Conservation (phyloP, 352 stramenopile genomes). For the Globisporangium parvum region DNA sequence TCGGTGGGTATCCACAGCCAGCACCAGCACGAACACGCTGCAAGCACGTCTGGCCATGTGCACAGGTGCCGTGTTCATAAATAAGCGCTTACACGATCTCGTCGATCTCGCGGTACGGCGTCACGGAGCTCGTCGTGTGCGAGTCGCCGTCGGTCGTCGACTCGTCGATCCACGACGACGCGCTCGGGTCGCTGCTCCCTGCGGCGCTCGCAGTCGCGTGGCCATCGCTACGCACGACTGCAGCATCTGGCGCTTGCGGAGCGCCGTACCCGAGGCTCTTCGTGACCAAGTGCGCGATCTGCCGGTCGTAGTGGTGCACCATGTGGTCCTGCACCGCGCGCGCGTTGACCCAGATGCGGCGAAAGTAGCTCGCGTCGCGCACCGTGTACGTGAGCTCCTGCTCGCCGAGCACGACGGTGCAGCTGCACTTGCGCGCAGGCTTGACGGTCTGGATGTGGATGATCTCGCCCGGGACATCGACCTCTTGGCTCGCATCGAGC, state of each 20-base stretch:
- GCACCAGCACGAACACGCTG: neutral
- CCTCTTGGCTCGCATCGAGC: conserved; percentile 41
- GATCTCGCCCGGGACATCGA: conserved; percentile 68
- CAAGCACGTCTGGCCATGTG: neutral
- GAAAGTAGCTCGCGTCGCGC: conserved; percentile 61
- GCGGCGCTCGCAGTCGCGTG: neutral
- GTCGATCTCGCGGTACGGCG: conserved; percentile 29
- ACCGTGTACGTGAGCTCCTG: conserved; percentile 69
- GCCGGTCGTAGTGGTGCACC: conserved; percentile 79
- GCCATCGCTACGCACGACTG: neutral
- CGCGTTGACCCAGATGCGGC: conserved; percentile 56
- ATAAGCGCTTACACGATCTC: conserved; percentile 21
- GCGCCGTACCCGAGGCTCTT: conserved; percentile 45
- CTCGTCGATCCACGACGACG: conserved; percentile 27
- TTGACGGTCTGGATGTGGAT: conserved; percentile 61
- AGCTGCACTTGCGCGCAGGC: conserved; percentile 49
- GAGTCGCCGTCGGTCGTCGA: conserved; percentile 9
- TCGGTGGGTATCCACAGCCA: no score
- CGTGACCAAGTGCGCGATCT: conserved; percentile 48
- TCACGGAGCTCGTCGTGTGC: conserved; percentile 13
- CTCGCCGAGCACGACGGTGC: conserved; percentile 55
- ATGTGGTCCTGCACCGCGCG: conserved; percentile 68
- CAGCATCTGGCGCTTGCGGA: neutral
- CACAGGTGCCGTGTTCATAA: neutral
- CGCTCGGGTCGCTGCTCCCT: conserved; percentile 15